phyloP scores from a whole-genome alignment of 2,329 filamentous ascomycete species.

The Penicillium janthinellum region DNA sequence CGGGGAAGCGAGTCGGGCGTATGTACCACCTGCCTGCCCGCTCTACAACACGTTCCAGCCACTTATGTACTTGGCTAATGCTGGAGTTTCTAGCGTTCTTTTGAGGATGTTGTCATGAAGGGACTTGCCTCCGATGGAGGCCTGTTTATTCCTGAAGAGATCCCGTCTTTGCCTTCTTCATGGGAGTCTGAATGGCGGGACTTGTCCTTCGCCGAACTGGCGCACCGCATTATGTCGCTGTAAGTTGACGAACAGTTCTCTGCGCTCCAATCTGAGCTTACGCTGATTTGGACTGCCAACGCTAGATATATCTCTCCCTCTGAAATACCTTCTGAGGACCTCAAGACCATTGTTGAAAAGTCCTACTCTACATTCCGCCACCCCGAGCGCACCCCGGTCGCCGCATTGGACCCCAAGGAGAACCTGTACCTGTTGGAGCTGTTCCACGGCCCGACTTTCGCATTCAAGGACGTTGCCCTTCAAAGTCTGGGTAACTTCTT shows the following conservation, averaged over 20 bases:
- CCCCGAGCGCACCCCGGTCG: conserved; percentile 74
- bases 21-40: conserved; percentile 4
- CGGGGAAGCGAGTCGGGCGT: conserved; percentile 37
- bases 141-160: conserved; percentile 77
- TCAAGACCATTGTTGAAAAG: conserved; percentile 78
- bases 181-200: conserved; percentile 33
- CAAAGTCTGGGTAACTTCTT: conserved; percentile 95
- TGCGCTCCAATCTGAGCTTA: not conserved
- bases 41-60: not conserved
- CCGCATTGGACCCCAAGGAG: conserved; percentile 69
- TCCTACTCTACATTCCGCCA: conserved; percentile 90
- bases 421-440: conserved; percentile 87
- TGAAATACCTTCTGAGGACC: conserved; percentile 78
- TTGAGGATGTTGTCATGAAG: conserved; percentile 88
- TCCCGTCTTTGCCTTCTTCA: conserved; percentile 26
- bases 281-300: not conserved
- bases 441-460: conserved; percentile 93
- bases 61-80: conserved; percentile 5
- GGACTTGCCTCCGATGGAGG: conserved; percentile 84
- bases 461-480: conserved; percentile 92
- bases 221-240: conserved; percentile 76
- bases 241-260: not conserved
- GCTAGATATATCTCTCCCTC: conserved; percentile 73
- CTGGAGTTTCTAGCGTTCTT: conserved; percentile 59
- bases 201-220: conserved; percentile 51